These are phyloP conservation scores for Didymella arachidicola DNA, from an alignment of 2,329 filamentous ascomycete genomes.

Conservation along the genomic window DNA sequence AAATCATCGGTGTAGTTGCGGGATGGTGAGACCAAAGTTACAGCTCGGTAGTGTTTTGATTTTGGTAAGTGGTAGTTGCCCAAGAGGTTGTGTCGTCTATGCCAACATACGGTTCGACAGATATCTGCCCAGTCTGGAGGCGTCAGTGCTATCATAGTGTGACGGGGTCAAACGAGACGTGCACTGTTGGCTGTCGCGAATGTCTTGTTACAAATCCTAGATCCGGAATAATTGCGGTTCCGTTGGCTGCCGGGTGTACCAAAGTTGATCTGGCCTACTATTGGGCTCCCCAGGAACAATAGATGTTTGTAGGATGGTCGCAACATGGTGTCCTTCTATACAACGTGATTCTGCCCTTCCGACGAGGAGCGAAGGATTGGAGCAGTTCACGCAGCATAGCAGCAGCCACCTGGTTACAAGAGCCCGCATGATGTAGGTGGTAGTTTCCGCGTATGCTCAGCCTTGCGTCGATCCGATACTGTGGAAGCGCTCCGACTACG, in stretches of 20 bases:
- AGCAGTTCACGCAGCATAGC: background rate
- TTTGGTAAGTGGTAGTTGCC: background rate
- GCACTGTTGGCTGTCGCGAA: conserved; percentile 1
- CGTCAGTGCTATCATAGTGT: background rate
- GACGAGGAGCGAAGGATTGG: background rate
- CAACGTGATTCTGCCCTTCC: background rate
- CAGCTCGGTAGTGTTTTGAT: background rate
- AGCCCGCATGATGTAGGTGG: background rate
- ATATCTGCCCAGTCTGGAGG: background rate
- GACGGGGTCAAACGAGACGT: background rate
- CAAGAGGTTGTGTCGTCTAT: background rate
- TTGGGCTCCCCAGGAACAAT: background rate
- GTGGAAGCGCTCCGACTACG: background rate
- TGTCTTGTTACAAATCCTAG: background rate
- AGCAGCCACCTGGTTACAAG: background rate
- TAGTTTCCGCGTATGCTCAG: background rate
- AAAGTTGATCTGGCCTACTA: background rate
- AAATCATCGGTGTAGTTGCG: background rate
- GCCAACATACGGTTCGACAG: background rate
- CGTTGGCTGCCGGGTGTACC: background rate
- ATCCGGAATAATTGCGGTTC: background rate
- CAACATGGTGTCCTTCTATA: background rate
- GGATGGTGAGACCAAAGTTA: background rate
- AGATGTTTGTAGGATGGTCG: background rate
- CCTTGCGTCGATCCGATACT: conserved; percentile 1